phyloP scores from a whole-genome alignment of 176 grass and related monocot genomes.

The Carex pumila region DNA sequence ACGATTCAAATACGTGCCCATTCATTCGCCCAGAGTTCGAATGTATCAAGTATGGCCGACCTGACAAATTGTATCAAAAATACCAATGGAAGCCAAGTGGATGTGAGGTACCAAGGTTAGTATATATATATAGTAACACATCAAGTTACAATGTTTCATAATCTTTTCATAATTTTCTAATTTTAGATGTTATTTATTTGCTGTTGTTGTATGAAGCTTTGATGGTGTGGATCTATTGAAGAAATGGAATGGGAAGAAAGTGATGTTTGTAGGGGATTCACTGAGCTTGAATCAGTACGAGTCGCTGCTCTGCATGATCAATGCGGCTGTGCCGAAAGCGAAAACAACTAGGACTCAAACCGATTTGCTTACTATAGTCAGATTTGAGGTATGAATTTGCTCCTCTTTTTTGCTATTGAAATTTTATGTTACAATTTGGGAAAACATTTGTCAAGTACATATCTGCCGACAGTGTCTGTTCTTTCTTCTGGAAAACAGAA shows the following conservation, averaged over 20 bases:
- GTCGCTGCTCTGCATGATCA: conserved; percentile 73
- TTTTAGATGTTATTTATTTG: neutral
- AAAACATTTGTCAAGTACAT: neutral
- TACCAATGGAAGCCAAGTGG: conserved; percentile 66
- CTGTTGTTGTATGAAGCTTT: conserved; percentile 31
- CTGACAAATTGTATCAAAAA: conserved; percentile 64
- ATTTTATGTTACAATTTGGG: neutral
- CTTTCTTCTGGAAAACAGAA: neutral
- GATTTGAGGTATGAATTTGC: conserved; percentile 38
- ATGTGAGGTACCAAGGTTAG: conserved; percentile 53
- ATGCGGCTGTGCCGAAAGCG: conserved; percentile 34
- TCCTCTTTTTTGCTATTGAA: neutral
- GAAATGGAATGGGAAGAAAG: conserved; percentile 61
- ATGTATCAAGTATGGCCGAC: conserved; percentile 53
- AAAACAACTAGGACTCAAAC: conserved; percentile 21
- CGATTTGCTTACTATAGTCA: conserved; percentile 24
- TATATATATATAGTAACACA: neutral
- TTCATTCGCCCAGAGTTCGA: conserved; percentile 82
- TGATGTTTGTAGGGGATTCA: conserved; percentile 95
- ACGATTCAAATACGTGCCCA: conserved; percentile 60
- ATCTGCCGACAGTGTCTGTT: neutral
- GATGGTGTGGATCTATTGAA: conserved; percentile 46
- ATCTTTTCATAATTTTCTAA: neutral
- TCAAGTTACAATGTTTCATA: neutral
- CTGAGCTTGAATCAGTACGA: conserved; percentile 81